Evolutionary conservation across 2,329 filamentous ascomycete genomes (phyloP).

Genomic region (Setomelanomma holmii): DNA sequence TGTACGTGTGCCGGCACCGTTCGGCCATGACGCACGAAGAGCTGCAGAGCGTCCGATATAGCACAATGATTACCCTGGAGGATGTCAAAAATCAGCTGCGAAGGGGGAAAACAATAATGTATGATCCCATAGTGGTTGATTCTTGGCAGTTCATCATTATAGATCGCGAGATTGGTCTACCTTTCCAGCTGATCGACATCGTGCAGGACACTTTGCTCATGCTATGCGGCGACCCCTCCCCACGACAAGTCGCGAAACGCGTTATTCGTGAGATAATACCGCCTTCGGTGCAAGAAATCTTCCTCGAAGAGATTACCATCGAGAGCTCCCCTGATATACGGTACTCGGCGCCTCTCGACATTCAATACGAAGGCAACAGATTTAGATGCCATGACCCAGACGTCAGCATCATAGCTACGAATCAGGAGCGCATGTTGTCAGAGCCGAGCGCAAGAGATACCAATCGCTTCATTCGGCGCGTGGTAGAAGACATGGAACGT

Average conservation of each 20-base stretch:
- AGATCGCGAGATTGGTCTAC: constrained; percentile 30
- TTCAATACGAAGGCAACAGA: constrained; percentile 37
- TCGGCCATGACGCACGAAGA: constrained; percentile 19
- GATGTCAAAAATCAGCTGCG: constrained; percentile 38
- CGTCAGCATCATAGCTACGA: constrained; percentile 5
- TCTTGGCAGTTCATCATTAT: constrained; percentile 45
- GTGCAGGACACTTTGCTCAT: constrained; percentile 35
- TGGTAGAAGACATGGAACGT: constrained; percentile 37
- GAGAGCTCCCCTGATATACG: constrained; percentile 21
- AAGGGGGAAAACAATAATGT: constrained; percentile 30
- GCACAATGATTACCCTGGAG: constrained; percentile 26
- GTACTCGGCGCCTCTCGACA: constrained; percentile 24
- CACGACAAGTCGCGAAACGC: constrained; percentile 27
- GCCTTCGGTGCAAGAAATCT: constrained; percentile 28
- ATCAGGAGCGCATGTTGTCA: constrained; percentile 11
- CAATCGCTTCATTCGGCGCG: constrained; percentile 33
- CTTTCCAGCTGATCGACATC: constrained; percentile 36
- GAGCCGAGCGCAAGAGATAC: constrained; percentile 18
- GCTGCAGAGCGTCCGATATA: constrained; percentile 20
- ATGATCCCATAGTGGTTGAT: constrained; percentile 39
- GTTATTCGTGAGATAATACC: constrained; percentile 36
- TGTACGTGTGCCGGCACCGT: constrained; percentile 32
- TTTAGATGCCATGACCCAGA: constrained; percentile 29
- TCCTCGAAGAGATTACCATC: constrained; percentile 26
- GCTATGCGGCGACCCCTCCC: constrained; percentile 31